Base-by-base conservation (phyloP, 1,139 yeast species). In the Kodamaea fungicola region DNA sequence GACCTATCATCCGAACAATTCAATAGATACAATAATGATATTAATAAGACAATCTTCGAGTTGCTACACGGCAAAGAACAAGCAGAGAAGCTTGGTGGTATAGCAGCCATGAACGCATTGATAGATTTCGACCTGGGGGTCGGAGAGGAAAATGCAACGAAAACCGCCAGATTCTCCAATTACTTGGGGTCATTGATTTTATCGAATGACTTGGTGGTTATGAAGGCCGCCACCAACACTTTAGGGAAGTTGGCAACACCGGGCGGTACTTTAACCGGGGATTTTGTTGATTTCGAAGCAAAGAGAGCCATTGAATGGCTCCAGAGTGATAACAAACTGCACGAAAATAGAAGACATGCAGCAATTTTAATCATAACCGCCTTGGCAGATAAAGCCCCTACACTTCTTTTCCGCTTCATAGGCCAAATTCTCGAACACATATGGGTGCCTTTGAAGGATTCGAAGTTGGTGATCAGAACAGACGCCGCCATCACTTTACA, bases 301-400 rank as follows among this genome's bases (percentile, higher is more conserved):
- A 86, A 85, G 53, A 73, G 89, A 39, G 89, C 96, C 32, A 71
- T 90, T 37, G 97, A 92, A 58, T 85, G 97, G 95, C 72, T 92
- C 26, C 90, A 85, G 40, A 72, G 83, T 16, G 80, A 78, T 34
- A 90, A 83, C 48, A 82, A 87, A 48, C 90, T 84, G 52, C 69
- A 67, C 42, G 96, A 88, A 50, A 76, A 76, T 38, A 76, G 95
- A 51, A 76, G 95, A 45, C 96, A 89, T 58, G 96, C 97, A 0
- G 96, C 97, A 1, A 83, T 92, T 12, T 68, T 92, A 39, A 83
- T 89, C 40, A 76, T 92, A 32, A 78, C 84, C 9, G 85, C 97
- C 1, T 73, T 92, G 45, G 96, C 97, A 0, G 80, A 80, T 40
- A 86, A 88, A 54, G 85, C 95, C 3, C 96, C 97, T 2, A 86